These are phyloP conservation scores for Candolleomyces aberdarensis DNA, from an alignment of 768 basidiomycete genomes.

Conservation along the genomic window DNA sequence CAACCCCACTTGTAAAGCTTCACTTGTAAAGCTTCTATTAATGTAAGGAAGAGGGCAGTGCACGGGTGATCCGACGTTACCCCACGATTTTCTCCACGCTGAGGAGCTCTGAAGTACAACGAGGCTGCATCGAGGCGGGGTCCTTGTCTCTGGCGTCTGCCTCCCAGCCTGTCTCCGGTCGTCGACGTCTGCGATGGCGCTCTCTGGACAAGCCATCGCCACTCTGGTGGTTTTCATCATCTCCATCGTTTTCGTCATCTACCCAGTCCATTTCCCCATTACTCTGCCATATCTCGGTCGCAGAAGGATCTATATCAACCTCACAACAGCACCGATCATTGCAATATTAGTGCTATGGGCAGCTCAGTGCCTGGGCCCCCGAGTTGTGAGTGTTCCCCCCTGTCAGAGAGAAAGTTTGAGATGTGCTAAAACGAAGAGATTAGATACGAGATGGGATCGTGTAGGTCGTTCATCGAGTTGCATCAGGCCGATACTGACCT, in stretches of 20 bases:
- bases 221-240: slow-evolving; percentile 52
- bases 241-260: slow-evolving; percentile 52
- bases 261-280: slow-evolving; percentile 34
- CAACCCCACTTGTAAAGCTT: no score
- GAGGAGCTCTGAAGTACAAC: no score
- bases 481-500: neutral
- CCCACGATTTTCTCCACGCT: neutral
- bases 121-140: no score
- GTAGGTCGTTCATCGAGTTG: slow-evolving; percentile 7
- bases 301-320: slow-evolving; percentile 39
- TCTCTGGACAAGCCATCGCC: slow-evolving; percentile 41
- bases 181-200: slow-evolving; percentile 21
- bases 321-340: slow-evolving; percentile 52
- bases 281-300: slow-evolving; percentile 28
- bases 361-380: slow-evolving; percentile 47
- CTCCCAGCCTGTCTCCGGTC: no score
- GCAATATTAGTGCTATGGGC: slow-evolving; percentile 56
- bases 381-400: neutral
- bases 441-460: slow-evolving; percentile 77
- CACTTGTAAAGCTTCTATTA: neutral
- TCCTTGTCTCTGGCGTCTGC: no score
- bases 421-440: neutral
- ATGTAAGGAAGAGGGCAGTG: neutral
- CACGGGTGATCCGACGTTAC: neutral
- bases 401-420: neutral